These are phyloP conservation scores for Capsella rubella DNA, from an alignment of 441 rosid species.

Conservation along the genomic window DNA sequence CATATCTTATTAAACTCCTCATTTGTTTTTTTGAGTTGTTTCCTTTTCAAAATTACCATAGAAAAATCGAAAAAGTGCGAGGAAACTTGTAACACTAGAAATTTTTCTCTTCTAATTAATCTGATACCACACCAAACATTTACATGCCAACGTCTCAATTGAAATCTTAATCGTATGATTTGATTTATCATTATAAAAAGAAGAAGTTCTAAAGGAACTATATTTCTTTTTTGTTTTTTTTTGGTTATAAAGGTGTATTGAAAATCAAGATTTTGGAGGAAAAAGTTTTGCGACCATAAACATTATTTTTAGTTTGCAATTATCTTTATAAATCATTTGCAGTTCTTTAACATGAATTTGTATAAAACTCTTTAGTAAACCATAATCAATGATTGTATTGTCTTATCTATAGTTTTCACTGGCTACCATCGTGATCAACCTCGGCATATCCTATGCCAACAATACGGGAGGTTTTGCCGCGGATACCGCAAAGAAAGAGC, in stretches of 20 bases:
- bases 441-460: slow-evolving; percentile 28
- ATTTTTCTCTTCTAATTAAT: no score
- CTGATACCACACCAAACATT: no score
- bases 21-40: neutral
- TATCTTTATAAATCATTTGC: neutral
- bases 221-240: no score
- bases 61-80: no score
- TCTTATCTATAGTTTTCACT: slow-evolving; percentile 13
- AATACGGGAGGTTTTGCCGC: slow-evolving; percentile 6
- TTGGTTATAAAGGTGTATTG: no score
- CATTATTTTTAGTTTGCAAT: neutral
- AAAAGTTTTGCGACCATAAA: neutral
- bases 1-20: neutral
- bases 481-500: slow-evolving; percentile 23
- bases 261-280: neutral
- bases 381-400: neutral
- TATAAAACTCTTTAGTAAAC: neutral
- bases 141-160: no score
- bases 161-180: no score
- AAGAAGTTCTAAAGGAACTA: no score
- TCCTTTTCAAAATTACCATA: neutral
- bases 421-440: slow-evolving; percentile 19
- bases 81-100: no score
- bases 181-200: no score
- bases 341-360: neutral